Conservation (phyloP, 1,284 basidiomycete species). For the Singerocomus inundabilis region DNA sequence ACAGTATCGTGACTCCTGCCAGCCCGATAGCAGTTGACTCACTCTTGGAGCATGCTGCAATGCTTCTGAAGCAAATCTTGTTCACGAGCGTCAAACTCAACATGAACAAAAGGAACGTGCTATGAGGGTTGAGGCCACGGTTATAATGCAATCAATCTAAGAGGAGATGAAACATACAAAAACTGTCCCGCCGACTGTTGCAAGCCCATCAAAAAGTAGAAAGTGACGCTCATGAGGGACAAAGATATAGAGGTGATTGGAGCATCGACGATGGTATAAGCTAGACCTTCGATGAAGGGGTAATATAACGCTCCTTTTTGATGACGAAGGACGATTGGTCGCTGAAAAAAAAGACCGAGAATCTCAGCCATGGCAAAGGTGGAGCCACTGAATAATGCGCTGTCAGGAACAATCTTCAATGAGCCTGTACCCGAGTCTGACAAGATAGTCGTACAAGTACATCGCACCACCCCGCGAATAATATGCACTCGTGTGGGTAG, state of each 20-base stretch:
- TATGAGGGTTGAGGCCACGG: slow-evolving; percentile 23
- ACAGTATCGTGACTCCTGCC: slow-evolving; percentile 49
- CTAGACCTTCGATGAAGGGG: slow-evolving; percentile 51
- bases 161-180: slow-evolving; percentile 34
- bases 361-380: slow-evolving; percentile 31
- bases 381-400: slow-evolving; percentile 25
- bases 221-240: slow-evolving; percentile 44
- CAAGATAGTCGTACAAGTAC: slow-evolving; percentile 58
- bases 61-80: slow-evolving; percentile 57
- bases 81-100: slow-evolving; percentile 51
- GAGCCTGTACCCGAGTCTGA: slow-evolving; percentile 32
- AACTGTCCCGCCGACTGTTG: slow-evolving; percentile 41
- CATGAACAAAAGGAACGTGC: slow-evolving; percentile 51
- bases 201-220: slow-evolving; percentile 56
- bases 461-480: slow-evolving; percentile 77
- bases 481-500: slow-evolving; percentile 59
- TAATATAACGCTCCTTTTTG: slow-evolving; percentile 50
- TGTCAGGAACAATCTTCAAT: slow-evolving; percentile 14
- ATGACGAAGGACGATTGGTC: slow-evolving; percentile 56
- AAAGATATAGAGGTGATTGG: slow-evolving; percentile 50
- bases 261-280: slow-evolving; percentile 59
- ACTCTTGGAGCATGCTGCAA: slow-evolving; percentile 50
- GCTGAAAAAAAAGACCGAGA: slow-evolving; percentile 46
- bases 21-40: slow-evolving; percentile 54
- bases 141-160: neutral